Percentiles rank a stretch among this genome's conserved stretches.
Conservation (phyloP, 306 rosid genomes). For the Spatholobus suberectus region DNA sequence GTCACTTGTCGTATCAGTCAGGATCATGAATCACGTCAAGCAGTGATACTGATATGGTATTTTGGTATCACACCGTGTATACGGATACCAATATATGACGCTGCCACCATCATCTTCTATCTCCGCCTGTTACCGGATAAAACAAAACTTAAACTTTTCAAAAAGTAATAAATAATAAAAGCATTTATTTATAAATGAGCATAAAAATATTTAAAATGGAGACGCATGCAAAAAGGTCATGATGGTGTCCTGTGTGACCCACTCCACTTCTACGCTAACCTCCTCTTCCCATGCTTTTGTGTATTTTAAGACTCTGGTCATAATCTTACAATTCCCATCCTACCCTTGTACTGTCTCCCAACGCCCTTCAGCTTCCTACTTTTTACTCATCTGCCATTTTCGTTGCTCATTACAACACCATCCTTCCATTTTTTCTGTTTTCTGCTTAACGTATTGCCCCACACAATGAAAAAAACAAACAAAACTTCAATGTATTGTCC, state of each 20-base stretch:
- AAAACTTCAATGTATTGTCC: too few species aligned
- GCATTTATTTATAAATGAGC: not conserved
- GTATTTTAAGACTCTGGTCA: slow-evolving; percentile 64
- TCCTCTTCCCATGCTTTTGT: slow-evolving; percentile 57
- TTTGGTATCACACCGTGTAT: slow-evolving; percentile 33
- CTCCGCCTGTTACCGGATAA: not conserved
- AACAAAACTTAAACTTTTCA: not conserved
- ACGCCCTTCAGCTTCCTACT: not conserved
- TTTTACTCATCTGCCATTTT: slow-evolving; percentile 29
- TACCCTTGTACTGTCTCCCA: slow-evolving; percentile 28
- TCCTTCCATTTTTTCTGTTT: not conserved
- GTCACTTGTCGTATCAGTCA: slow-evolving; percentile 60
- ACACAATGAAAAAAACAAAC: too few species aligned
- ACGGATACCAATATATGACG: not conserved
- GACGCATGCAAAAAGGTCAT: slow-evolving; percentile 95
- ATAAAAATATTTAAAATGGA: slow-evolving; percentile 46
- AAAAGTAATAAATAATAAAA: not conserved
- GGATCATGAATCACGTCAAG: slow-evolving; percentile 53
- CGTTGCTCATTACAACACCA: not conserved
- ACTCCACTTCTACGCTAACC: slow-evolving; percentile 54
- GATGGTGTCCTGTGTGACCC: slow-evolving; percentile 78
- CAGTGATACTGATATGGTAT: not conserved
- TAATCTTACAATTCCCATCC: not conserved
- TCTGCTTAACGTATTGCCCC: too few species aligned
- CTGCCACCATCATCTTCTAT: slow-evolving; percentile 4